Percentiles rank a stretch among this genome's conserved stretches.
phyloP scores from a whole-genome alignment of 1,284 basidiomycete genomes.

The Pascua guehoae region DNA sequence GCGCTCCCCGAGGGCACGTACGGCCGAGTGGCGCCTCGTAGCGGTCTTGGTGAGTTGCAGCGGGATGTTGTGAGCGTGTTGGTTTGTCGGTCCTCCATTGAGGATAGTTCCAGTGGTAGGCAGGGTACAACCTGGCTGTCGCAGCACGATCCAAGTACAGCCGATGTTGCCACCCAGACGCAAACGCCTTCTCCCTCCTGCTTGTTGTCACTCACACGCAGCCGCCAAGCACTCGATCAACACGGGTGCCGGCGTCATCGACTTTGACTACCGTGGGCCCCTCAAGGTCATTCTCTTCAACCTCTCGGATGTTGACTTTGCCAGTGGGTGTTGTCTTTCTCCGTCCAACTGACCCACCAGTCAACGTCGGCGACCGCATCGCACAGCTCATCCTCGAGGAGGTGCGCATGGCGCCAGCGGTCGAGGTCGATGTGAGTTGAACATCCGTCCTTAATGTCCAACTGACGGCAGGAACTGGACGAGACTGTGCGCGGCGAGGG shows the following conservation, averaged over 20 bases:
- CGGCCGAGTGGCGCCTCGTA: constrained; percentile 93
- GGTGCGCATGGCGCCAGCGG: constrained; percentile 78
- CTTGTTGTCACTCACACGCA: constrained; percentile 36
- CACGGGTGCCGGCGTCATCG: constrained; percentile 95
- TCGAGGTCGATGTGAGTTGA: constrained; percentile 63
- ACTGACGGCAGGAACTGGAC: constrained; percentile 58
- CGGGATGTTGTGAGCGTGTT: no score
- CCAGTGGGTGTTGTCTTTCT: constrained; percentile 56
- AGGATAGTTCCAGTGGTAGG: no score
- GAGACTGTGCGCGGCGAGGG: constrained; percentile 77
- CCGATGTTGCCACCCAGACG: no score
- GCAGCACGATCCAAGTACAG: background rate
- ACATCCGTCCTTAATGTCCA: constrained; percentile 52
- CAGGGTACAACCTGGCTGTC: background rate
- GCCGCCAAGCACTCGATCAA: constrained; percentile 98
- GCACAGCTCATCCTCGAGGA: constrained; percentile 93
- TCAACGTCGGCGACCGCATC: constrained; percentile 86
- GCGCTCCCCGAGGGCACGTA: constrained; percentile 94
- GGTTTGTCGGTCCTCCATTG: no score
- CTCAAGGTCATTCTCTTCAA: constrained; percentile 95
- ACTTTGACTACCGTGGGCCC: constrained; percentile 91
- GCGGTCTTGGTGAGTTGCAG: constrained; percentile 71
- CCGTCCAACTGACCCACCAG: constrained; percentile 51
- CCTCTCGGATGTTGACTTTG: constrained; percentile 80
- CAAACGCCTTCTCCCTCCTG: background rate